A percentile compares a stretch with the other conserved stretches of the same genome.
These are phyloP conservation scores for Cladophialophora exuberans DNA, from an alignment of 2,329 filamentous ascomycete genomes.

Conservation along the genomic window DNA sequence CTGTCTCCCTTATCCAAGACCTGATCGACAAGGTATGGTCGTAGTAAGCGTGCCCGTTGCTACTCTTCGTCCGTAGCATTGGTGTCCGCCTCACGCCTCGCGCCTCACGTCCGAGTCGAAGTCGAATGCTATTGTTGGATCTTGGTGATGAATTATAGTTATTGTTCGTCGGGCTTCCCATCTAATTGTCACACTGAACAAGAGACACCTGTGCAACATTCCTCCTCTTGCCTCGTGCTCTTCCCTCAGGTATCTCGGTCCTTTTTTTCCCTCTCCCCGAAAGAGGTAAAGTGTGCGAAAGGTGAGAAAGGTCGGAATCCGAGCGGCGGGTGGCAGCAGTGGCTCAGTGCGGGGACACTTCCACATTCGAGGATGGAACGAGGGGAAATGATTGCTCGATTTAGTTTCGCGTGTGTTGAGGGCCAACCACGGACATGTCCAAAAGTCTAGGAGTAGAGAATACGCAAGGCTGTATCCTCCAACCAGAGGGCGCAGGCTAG, in stretches of 20 bases:
- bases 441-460: no score
- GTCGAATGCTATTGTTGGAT: constrained; percentile 5
- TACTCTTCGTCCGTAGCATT: no score
- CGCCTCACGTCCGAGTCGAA: no score
- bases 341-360: background rate
- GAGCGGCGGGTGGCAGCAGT: background rate
- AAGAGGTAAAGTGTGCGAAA: constrained; percentile 13
- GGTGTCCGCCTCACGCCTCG: no score
- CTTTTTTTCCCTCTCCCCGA: background rate
- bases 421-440: constrained; percentile 6
- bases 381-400: constrained; percentile 27
- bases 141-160: constrained; percentile 1
- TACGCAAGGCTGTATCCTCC: constrained; percentile 6
- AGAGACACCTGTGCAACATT: no score
- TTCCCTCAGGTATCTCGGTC: no score
- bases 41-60: no score
- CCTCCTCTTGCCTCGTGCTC: background rate
- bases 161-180: background rate
- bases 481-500: background rate
- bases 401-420: constrained; percentile 19
- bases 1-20: background rate
- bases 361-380: background rate
- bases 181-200: background rate
- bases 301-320: background rate
- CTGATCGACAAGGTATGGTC: background rate